Evolutionary conservation across 129 eudicot genomes (phyloP).

Genomic region (Erigeron canadensis): DNA sequence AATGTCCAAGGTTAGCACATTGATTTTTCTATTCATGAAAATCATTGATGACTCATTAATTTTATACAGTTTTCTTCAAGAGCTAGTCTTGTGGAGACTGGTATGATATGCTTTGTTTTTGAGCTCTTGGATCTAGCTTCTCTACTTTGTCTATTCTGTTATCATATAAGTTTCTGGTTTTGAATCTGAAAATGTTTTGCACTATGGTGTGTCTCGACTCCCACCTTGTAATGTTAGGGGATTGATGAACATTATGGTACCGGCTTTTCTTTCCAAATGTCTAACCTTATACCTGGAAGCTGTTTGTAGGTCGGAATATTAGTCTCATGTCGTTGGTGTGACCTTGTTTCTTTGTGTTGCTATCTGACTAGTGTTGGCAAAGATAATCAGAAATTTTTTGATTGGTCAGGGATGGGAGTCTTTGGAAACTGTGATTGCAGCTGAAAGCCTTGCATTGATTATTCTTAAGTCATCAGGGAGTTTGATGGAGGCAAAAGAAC

Average conservation of each 20-base stretch:
- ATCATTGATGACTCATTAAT: not conserved
- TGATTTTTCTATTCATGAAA: not conserved
- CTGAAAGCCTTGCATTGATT: constrained; percentile 74
- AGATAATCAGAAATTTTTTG: not conserved
- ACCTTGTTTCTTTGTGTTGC: constrained; percentile 5
- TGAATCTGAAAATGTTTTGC: not conserved
- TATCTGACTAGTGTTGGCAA: not conserved
- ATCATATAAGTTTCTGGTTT: not conserved
- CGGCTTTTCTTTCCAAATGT: not conserved
- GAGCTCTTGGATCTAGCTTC: not conserved
- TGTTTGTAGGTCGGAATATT: not conserved
- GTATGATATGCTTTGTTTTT: constrained; percentile 1
- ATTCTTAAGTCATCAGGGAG: constrained; percentile 62
- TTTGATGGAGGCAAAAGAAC: constrained; percentile 68
- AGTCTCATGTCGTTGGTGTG: not conserved
- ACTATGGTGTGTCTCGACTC: not conserved
- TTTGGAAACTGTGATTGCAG: constrained; percentile 77
- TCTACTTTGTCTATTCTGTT: constrained; percentile 2
- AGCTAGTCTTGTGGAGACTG: not conserved
- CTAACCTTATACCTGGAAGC: not conserved
- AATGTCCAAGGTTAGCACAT: constrained; percentile 62
- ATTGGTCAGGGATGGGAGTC: constrained; percentile 75
- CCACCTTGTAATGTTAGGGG: not conserved
- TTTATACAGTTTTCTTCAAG: constrained; percentile 10
- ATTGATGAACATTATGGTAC: not conserved